Evolutionary conservation across 768 basidiomycete species (phyloP).

Genomic region (Pisolithus marmoratus): DNA sequence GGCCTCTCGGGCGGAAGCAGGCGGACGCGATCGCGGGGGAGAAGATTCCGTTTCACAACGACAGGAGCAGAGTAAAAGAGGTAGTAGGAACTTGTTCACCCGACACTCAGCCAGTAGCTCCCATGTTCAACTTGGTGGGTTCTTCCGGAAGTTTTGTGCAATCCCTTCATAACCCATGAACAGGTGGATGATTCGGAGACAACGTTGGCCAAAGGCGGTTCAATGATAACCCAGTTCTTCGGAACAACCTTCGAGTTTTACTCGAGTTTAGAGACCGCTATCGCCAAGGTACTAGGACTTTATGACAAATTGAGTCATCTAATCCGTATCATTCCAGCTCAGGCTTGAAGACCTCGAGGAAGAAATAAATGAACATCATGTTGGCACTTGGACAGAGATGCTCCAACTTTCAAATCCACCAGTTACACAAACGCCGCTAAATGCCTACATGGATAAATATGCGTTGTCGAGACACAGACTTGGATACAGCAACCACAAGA

Average conservation of each 20-base stretch:
- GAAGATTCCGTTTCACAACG: conserved; percentile 46
- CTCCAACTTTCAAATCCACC: conserved; percentile 65
- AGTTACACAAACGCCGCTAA: conserved; percentile 63
- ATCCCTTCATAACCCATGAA: not conserved
- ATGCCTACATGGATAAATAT: conserved; percentile 75
- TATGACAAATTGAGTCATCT: not conserved
- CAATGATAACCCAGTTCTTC: conserved; percentile 64
- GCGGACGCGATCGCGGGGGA: conserved; percentile 66
- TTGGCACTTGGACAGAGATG: conserved; percentile 80
- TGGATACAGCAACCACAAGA: conserved; percentile 64
- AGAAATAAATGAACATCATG: conserved; percentile 82
- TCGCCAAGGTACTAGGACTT: conserved; percentile 50
- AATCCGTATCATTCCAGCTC: conserved; percentile 34
- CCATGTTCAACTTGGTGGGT: conserved; percentile 77
- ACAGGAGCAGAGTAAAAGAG: conserved; percentile 56
- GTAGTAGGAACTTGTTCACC: conserved; percentile 57
- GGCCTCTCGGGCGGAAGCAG: conserved; percentile 51
- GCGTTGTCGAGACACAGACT: conserved; percentile 64
- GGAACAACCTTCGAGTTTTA: conserved; percentile 80
- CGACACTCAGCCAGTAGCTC: conserved; percentile 56
- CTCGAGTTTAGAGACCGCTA: conserved; percentile 58
- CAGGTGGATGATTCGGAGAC: conserved; percentile 75
- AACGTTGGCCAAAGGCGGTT: conserved; percentile 61
- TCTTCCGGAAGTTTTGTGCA: not conserved
- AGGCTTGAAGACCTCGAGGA: conserved; percentile 66